phyloP scores from a whole-genome alignment of 139 green algal species.

The Chlamydomonas sphaeroides region DNA sequence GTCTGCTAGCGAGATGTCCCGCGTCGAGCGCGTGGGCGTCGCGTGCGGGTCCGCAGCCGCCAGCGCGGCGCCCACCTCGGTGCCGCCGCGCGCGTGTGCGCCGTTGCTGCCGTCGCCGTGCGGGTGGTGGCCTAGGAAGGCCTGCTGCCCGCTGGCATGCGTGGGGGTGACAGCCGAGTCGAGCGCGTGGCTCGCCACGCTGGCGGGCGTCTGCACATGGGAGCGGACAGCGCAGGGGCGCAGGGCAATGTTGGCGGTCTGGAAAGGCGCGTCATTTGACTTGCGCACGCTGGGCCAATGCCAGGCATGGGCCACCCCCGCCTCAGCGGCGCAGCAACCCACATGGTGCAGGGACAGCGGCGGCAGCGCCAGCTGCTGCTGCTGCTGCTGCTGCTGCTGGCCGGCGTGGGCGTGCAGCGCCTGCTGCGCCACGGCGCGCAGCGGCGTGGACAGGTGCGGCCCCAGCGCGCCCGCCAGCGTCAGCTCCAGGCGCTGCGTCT shows the following conservation, averaged over 20 bases:
- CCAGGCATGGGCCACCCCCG: too few species aligned
- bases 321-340: neutral
- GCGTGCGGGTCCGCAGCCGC: too few species aligned
- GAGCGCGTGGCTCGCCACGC: too few species aligned
- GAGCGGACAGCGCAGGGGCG: neutral
- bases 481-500: conserved; percentile 47
- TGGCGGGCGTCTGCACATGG: neutral
- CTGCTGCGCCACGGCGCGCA: conserved; percentile 1
- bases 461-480: conserved; percentile 25
- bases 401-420: conserved; percentile 1
- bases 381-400: conserved; percentile 3
- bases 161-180: too few species aligned
- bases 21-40: too few species aligned
- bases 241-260: neutral
- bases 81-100: too few species aligned
- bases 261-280: too few species aligned
- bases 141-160: neutral
- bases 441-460: too few species aligned
- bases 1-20: too few species aligned
- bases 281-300: too few species aligned
- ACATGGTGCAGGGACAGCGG: neutral
- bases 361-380: neutral
- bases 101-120: too few species aligned
- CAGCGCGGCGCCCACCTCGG: too few species aligned
- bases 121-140: neutral